Base-by-base conservation (phyloP, 1,284 basidiomycete genomes). In the Cutaneotrichosporon sp. region DNA sequence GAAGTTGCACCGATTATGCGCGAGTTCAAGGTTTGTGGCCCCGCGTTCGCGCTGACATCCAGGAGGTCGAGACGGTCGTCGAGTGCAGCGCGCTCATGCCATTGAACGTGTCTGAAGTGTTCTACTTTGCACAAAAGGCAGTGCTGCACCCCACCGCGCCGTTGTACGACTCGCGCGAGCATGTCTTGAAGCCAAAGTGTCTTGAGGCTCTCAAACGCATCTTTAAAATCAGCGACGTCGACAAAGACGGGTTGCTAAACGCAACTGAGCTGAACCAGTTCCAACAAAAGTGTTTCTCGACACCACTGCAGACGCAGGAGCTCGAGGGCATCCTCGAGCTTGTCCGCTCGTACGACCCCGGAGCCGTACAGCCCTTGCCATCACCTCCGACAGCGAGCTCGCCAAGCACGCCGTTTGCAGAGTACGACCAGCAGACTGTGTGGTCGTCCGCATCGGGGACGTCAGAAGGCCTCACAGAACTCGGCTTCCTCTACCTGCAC, bases 101-200 rank as follows among this genome's bases (percentile, higher is more conserved):
- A 26, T 80, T 95, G 66, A 99, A 99, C 81, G 90, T 99, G 58
- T 95, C 93, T 36, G 96, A 97, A 80, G 92, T 97, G n/a, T 97
- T 99, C 82, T 98, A 97, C 81, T 98, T 97, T 80, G 96, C 97
- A 0, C 96, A 97, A 81, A 98, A 97, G 78, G 97, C 97, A 6
- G 97, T 99, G 31, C 84, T 98, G 18, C 93, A 98, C 78, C 96
- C 97, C 1, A 97, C 95, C 6, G 96, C 97, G 8, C 96, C 96
- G 5, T 82, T 99, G 30, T 99, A 99, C 80, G 96, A 99, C 80
- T 97, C 94, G 8, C 84, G 94, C 75, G 91, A 97, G 74, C 96
- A 98, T 81, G 91, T 92, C 9, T 83, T 97, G 58, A 98, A 98
- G 84, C 91, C 92, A 8, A 91, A 92, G 60, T 98, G 94, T 76